Percentiles rank a stretch among this genome's conserved stretches.
phyloP scores from a whole-genome alignment of 768 basidiomycete species.

The Boletus rubescentipes region DNA sequence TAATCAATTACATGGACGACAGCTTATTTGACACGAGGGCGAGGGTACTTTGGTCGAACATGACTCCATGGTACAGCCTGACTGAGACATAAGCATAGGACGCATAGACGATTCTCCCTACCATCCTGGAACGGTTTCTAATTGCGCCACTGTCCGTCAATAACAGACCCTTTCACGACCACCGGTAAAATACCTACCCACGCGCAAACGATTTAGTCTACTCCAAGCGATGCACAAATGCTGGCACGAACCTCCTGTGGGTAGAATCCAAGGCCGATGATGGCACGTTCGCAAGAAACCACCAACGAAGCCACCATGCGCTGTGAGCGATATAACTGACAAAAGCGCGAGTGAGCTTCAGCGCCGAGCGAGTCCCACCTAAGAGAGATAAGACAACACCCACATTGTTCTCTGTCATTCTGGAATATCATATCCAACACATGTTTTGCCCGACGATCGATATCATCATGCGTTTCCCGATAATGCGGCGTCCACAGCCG shows the following conservation, averaged over 20 bases:
- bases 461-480: slow-evolving; percentile 24
- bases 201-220: neutral
- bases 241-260: slow-evolving; percentile 61
- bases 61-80: too few species aligned
- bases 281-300: slow-evolving; percentile 51
- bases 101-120: too few species aligned
- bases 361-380: too few species aligned
- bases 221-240: too few species aligned
- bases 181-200: slow-evolving; percentile 27
- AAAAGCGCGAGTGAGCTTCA: neutral
- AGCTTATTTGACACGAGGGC: too few species aligned
- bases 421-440: slow-evolving; percentile 60
- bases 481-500: slow-evolving; percentile 47
- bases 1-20: too few species aligned
- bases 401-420: slow-evolving; percentile 43
- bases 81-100: too few species aligned
- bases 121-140: neutral
- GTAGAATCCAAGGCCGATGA: slow-evolving; percentile 43
- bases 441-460: slow-evolving; percentile 45
- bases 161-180: slow-evolving; percentile 17
- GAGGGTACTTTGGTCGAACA: too few species aligned
- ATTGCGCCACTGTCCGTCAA: neutral
- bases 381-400: slow-evolving; percentile 18
- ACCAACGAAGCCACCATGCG: slow-evolving; percentile 62
- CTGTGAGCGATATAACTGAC: slow-evolving; percentile 63